Percentiles rank a stretch among this genome's conserved stretches.
Evolutionary conservation across 306 rosid genomes (phyloP).

Genomic region (Vachellia collinsii): DNA sequence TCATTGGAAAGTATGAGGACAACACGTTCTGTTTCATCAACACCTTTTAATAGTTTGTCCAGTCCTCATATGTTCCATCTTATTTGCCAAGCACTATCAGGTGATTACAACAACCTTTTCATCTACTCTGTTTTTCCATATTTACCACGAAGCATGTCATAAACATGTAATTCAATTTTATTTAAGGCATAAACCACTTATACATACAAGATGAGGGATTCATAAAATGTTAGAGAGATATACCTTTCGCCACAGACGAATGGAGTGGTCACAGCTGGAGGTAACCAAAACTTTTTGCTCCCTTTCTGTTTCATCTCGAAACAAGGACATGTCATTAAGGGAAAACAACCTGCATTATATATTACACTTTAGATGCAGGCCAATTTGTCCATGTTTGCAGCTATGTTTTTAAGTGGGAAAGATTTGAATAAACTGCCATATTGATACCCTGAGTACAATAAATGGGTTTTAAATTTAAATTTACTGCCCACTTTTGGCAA

Average conservation of each 20-base stretch:
- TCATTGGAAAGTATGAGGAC: not conserved
- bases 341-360: conserved; percentile 72
- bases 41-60: conserved; percentile 3
- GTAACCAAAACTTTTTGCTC: conserved; percentile 65
- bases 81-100: conserved; percentile 23
- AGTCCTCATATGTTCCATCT: conserved; percentile 7
- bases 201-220: conserved; percentile 1
- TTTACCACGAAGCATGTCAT: not conserved
- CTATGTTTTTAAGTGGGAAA: conserved; percentile 1
- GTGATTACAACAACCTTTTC: conserved; percentile 6
- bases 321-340: conserved; percentile 50
- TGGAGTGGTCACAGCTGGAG: conserved; percentile 82
- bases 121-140: conserved; percentile 5
- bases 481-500: not conserved
- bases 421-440: not conserved
- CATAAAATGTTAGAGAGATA: conserved; percentile 18
- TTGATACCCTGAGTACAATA: not conserved
- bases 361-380: conserved; percentile 31
- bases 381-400: conserved; percentile 5
- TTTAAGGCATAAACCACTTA: not conserved
- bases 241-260: conserved; percentile 94
- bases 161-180: conserved; percentile 3
- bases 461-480: not conserved
- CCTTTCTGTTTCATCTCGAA: conserved; percentile 45
- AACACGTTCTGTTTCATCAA: not conserved